phyloP scores from a whole-genome alignment of 2,329 filamentous ascomycete species.

The Neofusicoccum ribis region DNA sequence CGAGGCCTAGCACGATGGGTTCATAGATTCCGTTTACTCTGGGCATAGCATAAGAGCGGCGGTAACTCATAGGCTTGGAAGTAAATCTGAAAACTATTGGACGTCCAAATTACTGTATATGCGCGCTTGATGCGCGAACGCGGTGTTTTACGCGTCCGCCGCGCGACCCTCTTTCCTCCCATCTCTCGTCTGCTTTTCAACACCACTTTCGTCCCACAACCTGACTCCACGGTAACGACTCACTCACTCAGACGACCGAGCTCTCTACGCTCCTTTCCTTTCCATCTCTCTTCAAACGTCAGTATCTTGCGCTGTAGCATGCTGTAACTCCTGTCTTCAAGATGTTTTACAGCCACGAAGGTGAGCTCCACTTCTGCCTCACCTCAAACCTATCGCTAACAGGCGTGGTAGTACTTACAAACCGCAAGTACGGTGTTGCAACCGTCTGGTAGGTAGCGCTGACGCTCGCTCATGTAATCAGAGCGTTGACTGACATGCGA shows the following conservation, averaged over 20 bases:
- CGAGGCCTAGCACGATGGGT: conserved; percentile 12
- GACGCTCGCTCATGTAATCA: neutral
- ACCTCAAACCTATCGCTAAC: conserved; percentile 25
- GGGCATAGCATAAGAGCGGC: conserved; percentile 8
- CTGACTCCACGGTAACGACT: neutral
- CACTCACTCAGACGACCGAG: neutral
- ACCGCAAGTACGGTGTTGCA: conserved; percentile 84
- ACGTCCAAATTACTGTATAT: too few relatives aligned
- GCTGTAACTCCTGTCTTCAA: conserved; percentile 21
- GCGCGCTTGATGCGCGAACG: too few relatives aligned
- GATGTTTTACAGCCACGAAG: conserved; percentile 97
- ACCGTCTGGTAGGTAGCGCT: conserved; percentile 75
- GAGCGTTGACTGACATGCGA: conserved; percentile 27
- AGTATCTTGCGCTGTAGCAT: neutral
- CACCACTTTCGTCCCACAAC: too few relatives aligned
- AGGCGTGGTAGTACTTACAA: conserved; percentile 67
- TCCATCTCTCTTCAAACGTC: neutral
- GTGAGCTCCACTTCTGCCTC: conserved; percentile 52
- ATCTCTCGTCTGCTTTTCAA: neutral
- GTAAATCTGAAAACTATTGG: neutral
- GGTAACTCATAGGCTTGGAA: neutral
- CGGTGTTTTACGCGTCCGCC: neutral
- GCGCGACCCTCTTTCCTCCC: neutral
- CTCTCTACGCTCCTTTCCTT: neutral
- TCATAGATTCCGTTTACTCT: conserved; percentile 10